These are phyloP conservation scores for Alloteropsis semialata DNA, from an alignment of 176 grass and related monocot species.

Conservation along the genomic window DNA sequence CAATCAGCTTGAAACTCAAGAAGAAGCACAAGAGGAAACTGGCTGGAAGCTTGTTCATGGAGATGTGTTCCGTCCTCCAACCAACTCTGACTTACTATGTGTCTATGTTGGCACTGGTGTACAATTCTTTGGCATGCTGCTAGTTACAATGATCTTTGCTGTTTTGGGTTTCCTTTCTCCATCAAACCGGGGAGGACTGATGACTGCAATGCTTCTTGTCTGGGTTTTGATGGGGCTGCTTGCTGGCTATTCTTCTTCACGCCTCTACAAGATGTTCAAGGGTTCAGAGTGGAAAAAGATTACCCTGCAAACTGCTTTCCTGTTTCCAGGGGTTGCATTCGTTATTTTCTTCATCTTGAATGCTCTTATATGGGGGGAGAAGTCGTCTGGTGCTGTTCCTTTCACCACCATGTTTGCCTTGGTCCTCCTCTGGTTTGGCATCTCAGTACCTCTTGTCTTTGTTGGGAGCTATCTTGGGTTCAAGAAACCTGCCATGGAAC, in stretches of 20 bases:
- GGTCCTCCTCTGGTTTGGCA: slow-evolving; percentile 72
- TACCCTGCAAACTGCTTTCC: slow-evolving; percentile 51
- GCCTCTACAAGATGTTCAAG: slow-evolving; percentile 76
- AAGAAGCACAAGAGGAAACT: slow-evolving; percentile 73
- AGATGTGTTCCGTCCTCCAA: slow-evolving; percentile 62
- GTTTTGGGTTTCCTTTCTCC: slow-evolving; percentile 74
- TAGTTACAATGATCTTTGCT: slow-evolving; percentile 70
- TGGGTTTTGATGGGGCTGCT: slow-evolving; percentile 73
- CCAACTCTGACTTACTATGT: slow-evolving; percentile 52
- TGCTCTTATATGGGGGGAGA: slow-evolving; percentile 72
- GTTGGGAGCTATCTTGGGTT: slow-evolving; percentile 70
- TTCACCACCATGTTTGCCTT: slow-evolving; percentile 76
- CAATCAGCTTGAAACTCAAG: slow-evolving; percentile 70
- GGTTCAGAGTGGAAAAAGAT: slow-evolving; percentile 76
- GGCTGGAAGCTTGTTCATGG: slow-evolving; percentile 79
- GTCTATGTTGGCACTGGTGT: slow-evolving; percentile 66
- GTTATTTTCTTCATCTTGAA: slow-evolving; percentile 66
- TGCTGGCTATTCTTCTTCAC: slow-evolving; percentile 61
- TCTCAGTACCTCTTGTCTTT: slow-evolving; percentile 68
- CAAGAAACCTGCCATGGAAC: slow-evolving; percentile 62
- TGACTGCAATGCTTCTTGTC: slow-evolving; percentile 70
- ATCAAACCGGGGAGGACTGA: slow-evolving; percentile 63
- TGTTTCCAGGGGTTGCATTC: slow-evolving; percentile 57
- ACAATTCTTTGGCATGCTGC: slow-evolving; percentile 70
- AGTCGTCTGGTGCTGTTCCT: slow-evolving; percentile 62